Evolutionary conservation across 2,329 filamentous ascomycete genomes (phyloP), one percentile per base, ranked within the genome.

Genomic region (Diaporthe batatas): DNA sequence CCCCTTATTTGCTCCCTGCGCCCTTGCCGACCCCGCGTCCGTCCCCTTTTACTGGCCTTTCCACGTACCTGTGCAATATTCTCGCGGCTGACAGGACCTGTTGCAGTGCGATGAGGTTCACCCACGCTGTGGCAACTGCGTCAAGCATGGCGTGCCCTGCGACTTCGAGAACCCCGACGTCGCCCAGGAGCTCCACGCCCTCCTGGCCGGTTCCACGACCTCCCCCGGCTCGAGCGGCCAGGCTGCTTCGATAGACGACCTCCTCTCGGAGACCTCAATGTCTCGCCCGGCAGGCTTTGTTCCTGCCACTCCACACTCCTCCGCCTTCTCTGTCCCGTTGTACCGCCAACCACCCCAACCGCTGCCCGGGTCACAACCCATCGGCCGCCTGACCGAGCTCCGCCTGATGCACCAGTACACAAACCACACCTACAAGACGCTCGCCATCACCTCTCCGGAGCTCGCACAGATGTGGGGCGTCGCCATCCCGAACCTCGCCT

Each of bases 321-420:
- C 78, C 42, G 75, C 79, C 2, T 77, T 78, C 58, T 74, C 77
- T 1, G 80, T 84, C 3, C 84, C 82, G 18, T 76, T 83, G 12
- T 83, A 79, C 74, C 75, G 82, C 75, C 75, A 81, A 71, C 79
- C 82, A 73, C 78, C 81, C 21, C 81, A 84, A 0, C 75, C 83
- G 2, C 77, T 82, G 64, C 79, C 78, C 69, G 82, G 79, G 57
- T 83, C 81, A 7, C 79, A 82, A 18, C 79, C 82, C 39, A 78
- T 78, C 42, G 81, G 86, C 74, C 82, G 88, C 64, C 82, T 90
- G 74, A 82, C 91, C 74, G 91, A 92, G 79, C 83, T 92, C 72
- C 87, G 86, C 64, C 83, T 92, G 44, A 87, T 92, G 81, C 91
- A 92, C 77, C 89, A 92, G 73, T 92, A 90, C 78, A 91, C 89